These are phyloP conservation scores for Clitopilus hobsonii DNA, from an alignment of 768 basidiomycete species.

Conservation along the genomic window DNA sequence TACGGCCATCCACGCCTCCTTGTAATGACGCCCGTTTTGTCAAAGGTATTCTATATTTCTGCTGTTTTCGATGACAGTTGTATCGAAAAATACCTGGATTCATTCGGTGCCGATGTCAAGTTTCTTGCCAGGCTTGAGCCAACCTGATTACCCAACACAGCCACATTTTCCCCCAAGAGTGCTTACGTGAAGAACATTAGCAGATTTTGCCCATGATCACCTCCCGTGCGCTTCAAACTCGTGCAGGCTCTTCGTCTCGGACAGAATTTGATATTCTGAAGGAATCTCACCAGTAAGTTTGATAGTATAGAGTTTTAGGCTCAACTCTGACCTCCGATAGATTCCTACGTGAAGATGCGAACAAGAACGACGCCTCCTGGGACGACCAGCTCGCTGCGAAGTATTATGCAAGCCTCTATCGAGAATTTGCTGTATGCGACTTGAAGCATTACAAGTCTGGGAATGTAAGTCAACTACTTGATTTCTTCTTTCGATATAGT, in stretches of 20 bases:
- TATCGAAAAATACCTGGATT: too few relatives aligned
- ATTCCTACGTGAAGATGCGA: slow-evolving; percentile 71
- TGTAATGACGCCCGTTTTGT: too few relatives aligned
- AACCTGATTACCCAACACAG: too few relatives aligned
- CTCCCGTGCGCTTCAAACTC: too few relatives aligned
- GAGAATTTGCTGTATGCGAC: slow-evolving; percentile 90
- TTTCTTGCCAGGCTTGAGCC: too few relatives aligned
- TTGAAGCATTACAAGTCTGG: slow-evolving; percentile 95
- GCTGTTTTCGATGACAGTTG: too few relatives aligned
- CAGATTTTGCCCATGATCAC: too few relatives aligned
- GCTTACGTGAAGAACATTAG: too few relatives aligned
- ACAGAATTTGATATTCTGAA: slow-evolving; percentile 78
- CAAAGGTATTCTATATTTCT: too few relatives aligned
- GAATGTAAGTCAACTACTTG: slow-evolving; percentile 46
- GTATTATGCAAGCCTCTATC: slow-evolving; percentile 84
- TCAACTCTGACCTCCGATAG: slow-evolving; percentile 34
- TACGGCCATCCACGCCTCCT: too few relatives aligned
- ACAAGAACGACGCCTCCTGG: slow-evolving; percentile 52
- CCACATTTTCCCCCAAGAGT: too few relatives aligned
- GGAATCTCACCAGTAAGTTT: slow-evolving; percentile 58
- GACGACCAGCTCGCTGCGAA: slow-evolving; percentile 84
- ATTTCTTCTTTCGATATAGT: neutral
- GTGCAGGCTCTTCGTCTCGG: slow-evolving; percentile 24
- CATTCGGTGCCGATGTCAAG: too few relatives aligned
- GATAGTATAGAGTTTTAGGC: neutral